Conservation (phyloP, 108 stramenopile genomes). For the Stephanodiscus minutulus region DNA sequence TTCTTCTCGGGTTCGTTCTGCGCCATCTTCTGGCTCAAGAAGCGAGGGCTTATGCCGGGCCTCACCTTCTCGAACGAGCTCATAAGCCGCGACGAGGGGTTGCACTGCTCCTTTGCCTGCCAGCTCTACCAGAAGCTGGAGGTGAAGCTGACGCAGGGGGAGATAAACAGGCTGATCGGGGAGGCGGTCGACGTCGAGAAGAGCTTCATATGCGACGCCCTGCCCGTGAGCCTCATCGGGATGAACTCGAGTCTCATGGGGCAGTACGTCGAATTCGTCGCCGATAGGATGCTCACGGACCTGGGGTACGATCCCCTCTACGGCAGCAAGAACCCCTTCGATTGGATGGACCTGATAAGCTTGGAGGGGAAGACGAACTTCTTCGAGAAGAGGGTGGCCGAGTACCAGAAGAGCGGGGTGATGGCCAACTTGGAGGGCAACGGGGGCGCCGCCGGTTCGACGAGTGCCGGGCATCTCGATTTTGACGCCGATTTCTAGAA, state of each 20-base stretch:
- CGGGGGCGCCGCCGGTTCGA: conserved; percentile 14
- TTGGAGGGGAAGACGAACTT: conserved; percentile 98
- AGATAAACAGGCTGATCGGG: conserved; percentile 82
- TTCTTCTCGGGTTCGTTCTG: conserved; percentile 94
- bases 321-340: conserved; percentile 90
- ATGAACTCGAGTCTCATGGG: conserved; percentile 92
- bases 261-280: conserved; percentile 93
- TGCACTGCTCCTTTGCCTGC: conserved; percentile 97
- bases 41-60: conserved; percentile 91
- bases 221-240: conserved; percentile 90
- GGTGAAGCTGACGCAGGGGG: conserved; percentile 69
- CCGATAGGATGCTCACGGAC: conserved; percentile 79
- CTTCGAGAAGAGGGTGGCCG: conserved; percentile 97
- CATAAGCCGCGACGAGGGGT: conserved; percentile 90
- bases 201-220: conserved; percentile 89
- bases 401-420: conserved; percentile 97
- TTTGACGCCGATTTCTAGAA: conserved; percentile 74
- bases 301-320: conserved; percentile 80
- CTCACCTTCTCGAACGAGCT: conserved; percentile 93
- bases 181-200: conserved; percentile 91
- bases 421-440: conserved; percentile 73
- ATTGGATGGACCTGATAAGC: conserved; percentile 95
- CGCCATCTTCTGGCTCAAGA: conserved; percentile 92
- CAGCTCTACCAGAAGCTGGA: conserved; percentile 94
- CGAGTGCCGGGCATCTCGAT: conserved; percentile 41